Evolutionary conservation across 1,284 basidiomycete genomes (phyloP).

Genomic region (Rhodotorula sp.): DNA sequence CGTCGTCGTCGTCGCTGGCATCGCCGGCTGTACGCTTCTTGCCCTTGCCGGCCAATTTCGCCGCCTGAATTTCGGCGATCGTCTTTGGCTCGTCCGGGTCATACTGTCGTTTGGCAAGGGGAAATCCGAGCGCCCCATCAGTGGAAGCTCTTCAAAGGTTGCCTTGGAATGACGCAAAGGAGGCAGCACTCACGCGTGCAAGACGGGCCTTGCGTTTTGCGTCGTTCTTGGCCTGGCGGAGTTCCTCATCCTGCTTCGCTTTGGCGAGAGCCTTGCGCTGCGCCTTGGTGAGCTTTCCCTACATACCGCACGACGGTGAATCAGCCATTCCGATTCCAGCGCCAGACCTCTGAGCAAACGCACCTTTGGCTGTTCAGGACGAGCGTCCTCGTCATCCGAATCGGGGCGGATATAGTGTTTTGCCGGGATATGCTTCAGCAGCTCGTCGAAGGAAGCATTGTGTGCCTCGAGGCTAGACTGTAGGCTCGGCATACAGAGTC

Average conservation of each 20-base stretch:
- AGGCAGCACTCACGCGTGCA: constrained; percentile 63
- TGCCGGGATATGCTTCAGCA: constrained; percentile 78
- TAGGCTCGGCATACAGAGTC: background rate
- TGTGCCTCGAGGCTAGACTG: constrained; percentile 71
- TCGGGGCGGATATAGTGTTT: constrained; percentile 76
- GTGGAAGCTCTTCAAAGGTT: no score
- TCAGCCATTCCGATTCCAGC: no score
- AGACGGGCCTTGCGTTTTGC: constrained; percentile 77
- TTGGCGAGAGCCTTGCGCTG: constrained; percentile 76
- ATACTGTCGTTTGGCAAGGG: constrained; percentile 57
- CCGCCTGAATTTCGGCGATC: constrained; percentile 64
- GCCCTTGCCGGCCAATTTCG: constrained; percentile 52
- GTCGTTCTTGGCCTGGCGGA: constrained; percentile 40
- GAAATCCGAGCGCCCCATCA: no score
- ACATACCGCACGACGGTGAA: no score
- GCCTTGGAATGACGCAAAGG: no score
- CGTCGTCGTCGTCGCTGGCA: constrained; percentile 45
- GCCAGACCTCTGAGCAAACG: background rate
- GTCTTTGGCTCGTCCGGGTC: constrained; percentile 85
- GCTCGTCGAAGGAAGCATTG: constrained; percentile 75
- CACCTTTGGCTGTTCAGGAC: constrained; percentile 17
- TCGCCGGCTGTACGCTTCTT: constrained; percentile 50
- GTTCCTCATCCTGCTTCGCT: constrained; percentile 66
- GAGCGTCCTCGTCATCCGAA: constrained; percentile 63
- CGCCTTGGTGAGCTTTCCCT: constrained; percentile 57